Base-by-base conservation (phyloP, 371 early-diverging fungal genomes). In the Zychaea mexicana region DNA sequence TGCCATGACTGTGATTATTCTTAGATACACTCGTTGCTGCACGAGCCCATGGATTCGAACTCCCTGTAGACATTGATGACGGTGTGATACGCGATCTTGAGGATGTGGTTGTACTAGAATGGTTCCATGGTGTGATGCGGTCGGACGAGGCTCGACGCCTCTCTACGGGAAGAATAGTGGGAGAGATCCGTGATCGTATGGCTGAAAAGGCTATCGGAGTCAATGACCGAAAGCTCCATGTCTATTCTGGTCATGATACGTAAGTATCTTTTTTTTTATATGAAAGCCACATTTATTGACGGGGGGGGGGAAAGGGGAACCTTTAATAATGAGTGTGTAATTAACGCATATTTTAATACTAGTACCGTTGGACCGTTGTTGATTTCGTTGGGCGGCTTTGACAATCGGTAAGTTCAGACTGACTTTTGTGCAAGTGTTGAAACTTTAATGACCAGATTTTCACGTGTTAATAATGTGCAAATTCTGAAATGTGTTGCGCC, bases 201-300 rank as follows among this genome's bases (percentile, higher is more conserved):
- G 67, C 66, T 8, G 77, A 76, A 22, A 68, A 72, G n/a, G 68
- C 64, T 8, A 54, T 56, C n/a, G 75, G 67, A 13, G 72, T 66
- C 28, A 66, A 72, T 31, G 75, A 78, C 22, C 74, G 85, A 17
- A 89, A 88, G 64, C 66, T 90, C 68, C 83, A 52, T 9, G 65
- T 93, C 36, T 92, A 88, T 70, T 90, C 90, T 64, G 92, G 90
- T 39, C 94, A 93, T 70, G 92, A 92, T 68, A 86, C 91, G 84
- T 86, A 78, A 62, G 73, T 53, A 15, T 42, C 15, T 36, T 36
- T 8, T 36, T 36, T 8, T 36, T 36, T 8, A 36, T 36, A 36
- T 36, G 8, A 15, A 10, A 10, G 8, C 36, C 10, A 36, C 15
- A 8, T 36, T 42, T n/a, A 42, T 42, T 12, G n/a, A 42, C n/a